Conservation (phyloP, 2,329 filamentous ascomycete species). For the Berkeleyomyces rouxiae region DNA sequence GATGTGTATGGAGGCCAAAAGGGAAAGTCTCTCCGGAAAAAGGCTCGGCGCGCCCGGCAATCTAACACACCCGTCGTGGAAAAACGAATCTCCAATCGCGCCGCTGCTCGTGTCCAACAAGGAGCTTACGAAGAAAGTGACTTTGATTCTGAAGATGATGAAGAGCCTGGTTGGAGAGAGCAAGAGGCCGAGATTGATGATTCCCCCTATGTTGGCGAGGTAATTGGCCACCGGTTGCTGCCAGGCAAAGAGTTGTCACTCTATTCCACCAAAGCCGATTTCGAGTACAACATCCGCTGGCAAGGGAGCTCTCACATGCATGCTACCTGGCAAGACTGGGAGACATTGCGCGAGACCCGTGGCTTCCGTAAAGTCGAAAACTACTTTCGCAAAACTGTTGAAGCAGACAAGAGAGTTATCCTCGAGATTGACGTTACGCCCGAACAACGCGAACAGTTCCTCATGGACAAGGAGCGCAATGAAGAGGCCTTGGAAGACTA, state of each 20-base stretch:
- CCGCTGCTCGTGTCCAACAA: conserved; percentile 54
- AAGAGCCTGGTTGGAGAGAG: conserved; percentile 44
- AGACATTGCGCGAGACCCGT: conserved; percentile 56
- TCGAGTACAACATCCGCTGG: conserved; percentile 93
- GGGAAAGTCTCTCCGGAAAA: conserved; percentile 53
- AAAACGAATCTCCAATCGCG: conserved; percentile 80
- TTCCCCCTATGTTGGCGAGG: conserved; percentile 73
- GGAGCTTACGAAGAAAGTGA: conserved; percentile 50
- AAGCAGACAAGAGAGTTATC: conserved; percentile 61
- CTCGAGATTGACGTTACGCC: conserved; percentile 61
- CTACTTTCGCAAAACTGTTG: conserved; percentile 72
- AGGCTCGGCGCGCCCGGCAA: conserved; percentile 57
- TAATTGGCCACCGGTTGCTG: conserved; percentile 71
- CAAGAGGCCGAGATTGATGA: conserved; percentile 55
- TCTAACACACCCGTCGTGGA: conserved; percentile 54
- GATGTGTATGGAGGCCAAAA: conserved; percentile 67
- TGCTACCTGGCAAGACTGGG: conserved; percentile 81
- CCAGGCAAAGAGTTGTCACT: conserved; percentile 44
- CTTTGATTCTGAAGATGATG: conserved; percentile 43
- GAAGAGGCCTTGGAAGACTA: conserved; percentile 79
- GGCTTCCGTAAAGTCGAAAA: conserved; percentile 86
- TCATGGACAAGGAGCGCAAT: conserved; percentile 83
- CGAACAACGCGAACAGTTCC: conserved; percentile 84
- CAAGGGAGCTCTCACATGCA: conserved; percentile 89
- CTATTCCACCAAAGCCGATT: conserved; percentile 53